These are phyloP conservation scores for Saccharomyces jurei DNA, from an alignment of 805 yeast genomes.

Conservation along the genomic window DNA sequence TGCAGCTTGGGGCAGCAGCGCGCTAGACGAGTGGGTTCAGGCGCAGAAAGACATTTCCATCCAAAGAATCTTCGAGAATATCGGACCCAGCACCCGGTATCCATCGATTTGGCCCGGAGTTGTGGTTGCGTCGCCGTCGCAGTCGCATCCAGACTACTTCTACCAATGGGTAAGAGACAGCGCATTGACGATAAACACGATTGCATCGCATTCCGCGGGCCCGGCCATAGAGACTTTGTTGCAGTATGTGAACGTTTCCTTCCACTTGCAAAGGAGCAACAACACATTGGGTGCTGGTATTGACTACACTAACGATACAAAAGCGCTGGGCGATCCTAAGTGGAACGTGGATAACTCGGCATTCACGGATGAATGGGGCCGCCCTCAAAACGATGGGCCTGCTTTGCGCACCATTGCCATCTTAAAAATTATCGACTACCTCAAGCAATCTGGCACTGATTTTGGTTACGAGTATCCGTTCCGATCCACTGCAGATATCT, in stretches of 20 bases:
- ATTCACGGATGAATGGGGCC: constrained; percentile 71
- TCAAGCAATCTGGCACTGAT: background rate
- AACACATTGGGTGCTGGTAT: constrained; percentile 57
- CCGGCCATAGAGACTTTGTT: constrained; percentile 35
- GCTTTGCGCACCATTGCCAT: constrained; percentile 68
- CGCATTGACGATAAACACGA: constrained; percentile 66
- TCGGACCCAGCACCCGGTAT: constrained; percentile 36
- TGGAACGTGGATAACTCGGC: constrained; percentile 58
- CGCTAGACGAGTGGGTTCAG: background rate
- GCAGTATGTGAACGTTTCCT: constrained; percentile 53
- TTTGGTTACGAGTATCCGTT: background rate
- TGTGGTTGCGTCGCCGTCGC: constrained; percentile 81
- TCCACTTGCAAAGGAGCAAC: constrained; percentile 51
- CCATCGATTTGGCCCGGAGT: constrained; percentile 40
- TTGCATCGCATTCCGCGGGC: constrained; percentile 32
- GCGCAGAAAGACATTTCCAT: constrained; percentile 28
- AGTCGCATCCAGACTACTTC: constrained; percentile 62
- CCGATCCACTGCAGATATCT: constrained; percentile 32
- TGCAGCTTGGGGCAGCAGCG: background rate
- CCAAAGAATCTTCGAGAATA: constrained; percentile 38
- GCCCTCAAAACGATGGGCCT: constrained; percentile 96
- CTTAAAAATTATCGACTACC: constrained; percentile 34
- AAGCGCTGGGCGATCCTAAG: constrained; percentile 87
- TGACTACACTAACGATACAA: constrained; percentile 30
- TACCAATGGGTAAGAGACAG: constrained; percentile 90